Evolutionary conservation across 202 grass and related monocot genomes (phyloP).

Genomic region (Cymbopogon flexuosus): DNA sequence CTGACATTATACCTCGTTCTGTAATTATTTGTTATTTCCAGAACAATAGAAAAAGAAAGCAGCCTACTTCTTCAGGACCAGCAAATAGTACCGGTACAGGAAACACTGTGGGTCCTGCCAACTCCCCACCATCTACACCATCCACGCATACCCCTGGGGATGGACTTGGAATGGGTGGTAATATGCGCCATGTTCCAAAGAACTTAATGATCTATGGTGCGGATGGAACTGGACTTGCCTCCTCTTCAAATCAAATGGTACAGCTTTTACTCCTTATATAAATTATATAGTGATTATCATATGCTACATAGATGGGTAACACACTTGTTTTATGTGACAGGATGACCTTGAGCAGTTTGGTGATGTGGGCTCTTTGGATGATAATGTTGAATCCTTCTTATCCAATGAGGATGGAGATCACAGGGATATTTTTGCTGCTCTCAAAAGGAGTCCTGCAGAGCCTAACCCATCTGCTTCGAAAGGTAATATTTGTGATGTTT

Average conservation of each 20-base stretch:
- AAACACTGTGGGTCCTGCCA: conserved; percentile 81
- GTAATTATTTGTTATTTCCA: conserved; percentile 37
- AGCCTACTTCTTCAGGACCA: conserved; percentile 79
- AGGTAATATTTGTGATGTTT: conserved; percentile 40
- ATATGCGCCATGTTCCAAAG: conserved; percentile 63
- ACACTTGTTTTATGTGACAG: conserved; percentile 34
- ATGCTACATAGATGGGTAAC: conserved; percentile 26
- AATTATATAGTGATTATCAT: background rate
- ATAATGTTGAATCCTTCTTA: conserved; percentile 98
- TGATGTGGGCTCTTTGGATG: conserved; percentile 94
- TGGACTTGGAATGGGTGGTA: conserved; percentile 60
- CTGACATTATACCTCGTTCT: conserved; percentile 21
- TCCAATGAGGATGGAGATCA: conserved; percentile 86
- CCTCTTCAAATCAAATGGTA: conserved; percentile 99
- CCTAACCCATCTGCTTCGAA: conserved; percentile 60
- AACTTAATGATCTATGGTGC: conserved; percentile 89
- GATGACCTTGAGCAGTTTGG: conserved; percentile 97
- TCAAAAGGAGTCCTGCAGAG: conserved; percentile 67
- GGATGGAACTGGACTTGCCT: conserved; percentile 77
- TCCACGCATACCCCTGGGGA: conserved; percentile 79
- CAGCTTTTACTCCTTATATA: conserved; percentile 31
- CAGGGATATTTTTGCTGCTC: conserved; percentile 90
- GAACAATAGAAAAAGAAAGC: conserved; percentile 96
- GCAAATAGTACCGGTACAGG: conserved; percentile 98
- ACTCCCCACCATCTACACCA: conserved; percentile 89